phyloP scores from a whole-genome alignment of 805 yeast species.

The Metschnikowia cubensis region DNA sequence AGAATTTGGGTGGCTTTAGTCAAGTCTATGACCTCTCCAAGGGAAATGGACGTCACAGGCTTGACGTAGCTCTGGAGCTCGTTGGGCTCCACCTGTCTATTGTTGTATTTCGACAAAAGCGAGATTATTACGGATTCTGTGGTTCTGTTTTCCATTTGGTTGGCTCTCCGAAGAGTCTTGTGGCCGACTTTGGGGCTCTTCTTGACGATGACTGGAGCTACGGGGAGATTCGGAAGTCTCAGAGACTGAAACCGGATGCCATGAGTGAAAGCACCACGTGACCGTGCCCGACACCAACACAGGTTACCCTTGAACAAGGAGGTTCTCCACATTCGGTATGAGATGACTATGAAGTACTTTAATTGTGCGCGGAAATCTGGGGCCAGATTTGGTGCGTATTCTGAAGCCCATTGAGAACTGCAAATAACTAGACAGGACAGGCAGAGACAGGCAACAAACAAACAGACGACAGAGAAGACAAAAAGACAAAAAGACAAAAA shows the following conservation, averaged over 20 bases:
- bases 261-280: neutral
- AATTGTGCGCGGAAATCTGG: neutral
- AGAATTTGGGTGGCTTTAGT: constrained; percentile 36
- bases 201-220: constrained; percentile 1
- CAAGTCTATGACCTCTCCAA: constrained; percentile 69
- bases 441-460: too few relatives aligned
- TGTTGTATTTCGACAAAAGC: constrained; percentile 15
- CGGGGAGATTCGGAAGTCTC: constrained; percentile 1
- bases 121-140: constrained; percentile 16
- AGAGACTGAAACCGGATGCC: neutral
- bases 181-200: constrained; percentile 8
- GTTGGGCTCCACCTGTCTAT: constrained; percentile 17
- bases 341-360: neutral
- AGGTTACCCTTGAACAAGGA: neutral
- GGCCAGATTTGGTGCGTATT: neutral
- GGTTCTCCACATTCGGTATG: neutral
- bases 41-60: constrained; percentile 67
- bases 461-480: too few relatives aligned
- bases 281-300: neutral
- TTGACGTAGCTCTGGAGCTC: constrained; percentile 26
- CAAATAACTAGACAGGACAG: too few relatives aligned
- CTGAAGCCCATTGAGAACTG: neutral
- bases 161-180: constrained; percentile 17
- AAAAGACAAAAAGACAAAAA: too few relatives aligned
- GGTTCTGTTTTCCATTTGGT: constrained; percentile 22